Percentiles rank a stretch among this genome's conserved stretches.
phyloP scores from a whole-genome alignment of 345 rosid species.

The Gossypioides kirkii region DNA sequence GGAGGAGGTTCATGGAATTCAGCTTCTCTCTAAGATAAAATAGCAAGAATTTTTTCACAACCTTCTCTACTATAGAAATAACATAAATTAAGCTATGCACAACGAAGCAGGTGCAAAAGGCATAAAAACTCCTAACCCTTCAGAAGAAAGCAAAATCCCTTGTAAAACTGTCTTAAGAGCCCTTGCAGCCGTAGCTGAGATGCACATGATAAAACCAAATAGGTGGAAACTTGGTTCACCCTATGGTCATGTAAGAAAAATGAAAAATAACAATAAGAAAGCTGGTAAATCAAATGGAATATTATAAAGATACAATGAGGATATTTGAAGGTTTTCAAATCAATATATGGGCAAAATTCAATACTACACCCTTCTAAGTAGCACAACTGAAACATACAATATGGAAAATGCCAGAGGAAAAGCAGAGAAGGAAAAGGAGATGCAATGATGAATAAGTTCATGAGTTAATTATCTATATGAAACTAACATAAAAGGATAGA shows the following conservation, averaged over 20 bases:
- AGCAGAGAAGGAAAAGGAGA: neutral
- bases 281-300: neutral
- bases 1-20: conserved; percentile 93
- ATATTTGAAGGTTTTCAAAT: neutral
- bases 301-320: neutral
- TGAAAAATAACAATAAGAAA: neutral
- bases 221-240: conserved; percentile 98
- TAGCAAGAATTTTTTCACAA: conserved; percentile 16
- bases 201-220: conserved; percentile 91
- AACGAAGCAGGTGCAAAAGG: neutral
- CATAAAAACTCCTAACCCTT: conserved; percentile 61
- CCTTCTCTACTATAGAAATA: neutral
- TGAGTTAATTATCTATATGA: neutral
- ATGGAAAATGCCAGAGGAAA: neutral
- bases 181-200: conserved; percentile 94
- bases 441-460: neutral
- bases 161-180: conserved; percentile 97
- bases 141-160: conserved; percentile 95
- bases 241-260: conserved; percentile 31
- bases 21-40: conserved; percentile 78
- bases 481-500: neutral
- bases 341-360: neutral
- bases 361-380: neutral
- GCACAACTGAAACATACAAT: neutral
- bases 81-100: neutral